These are phyloP conservation scores for Lepidium didymum DNA, from an alignment of 345 rosid species.

Conservation along the genomic window DNA sequence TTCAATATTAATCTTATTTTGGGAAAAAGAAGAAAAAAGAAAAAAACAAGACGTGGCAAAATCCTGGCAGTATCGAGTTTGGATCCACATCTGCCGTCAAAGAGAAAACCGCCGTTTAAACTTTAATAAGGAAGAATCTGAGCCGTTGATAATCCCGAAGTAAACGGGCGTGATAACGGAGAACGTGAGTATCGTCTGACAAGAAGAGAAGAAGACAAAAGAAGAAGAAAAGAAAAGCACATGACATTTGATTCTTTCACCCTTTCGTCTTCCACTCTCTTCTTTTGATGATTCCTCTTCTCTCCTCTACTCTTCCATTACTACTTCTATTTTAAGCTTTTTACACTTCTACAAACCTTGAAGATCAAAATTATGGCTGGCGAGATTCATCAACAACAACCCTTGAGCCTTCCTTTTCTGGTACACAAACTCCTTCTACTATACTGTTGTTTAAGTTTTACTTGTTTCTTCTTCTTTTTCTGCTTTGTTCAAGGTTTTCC, in stretches of 20 bases:
- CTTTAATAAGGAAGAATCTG: background rate
- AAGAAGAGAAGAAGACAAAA: conserved; percentile 22
- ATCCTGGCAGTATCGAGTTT: background rate
- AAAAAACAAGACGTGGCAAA: conserved; percentile 9
- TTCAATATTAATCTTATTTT: too few species aligned
- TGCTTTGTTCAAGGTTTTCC: background rate
- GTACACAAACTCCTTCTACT: conserved; percentile 24
- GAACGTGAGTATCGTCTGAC: conserved; percentile 25
- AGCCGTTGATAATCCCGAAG: conserved; percentile 23
- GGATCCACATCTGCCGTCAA: conserved; percentile 19
- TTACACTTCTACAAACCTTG: background rate
- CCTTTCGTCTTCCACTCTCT: conserved; percentile 19
- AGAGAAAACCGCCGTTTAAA: conserved; percentile 22
- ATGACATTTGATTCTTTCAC: conserved; percentile 27
- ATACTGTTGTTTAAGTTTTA: background rate
- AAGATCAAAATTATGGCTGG: conserved; percentile 37
- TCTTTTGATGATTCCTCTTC: conserved; percentile 13
- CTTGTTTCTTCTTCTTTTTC: too few species aligned
- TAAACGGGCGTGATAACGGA: conserved; percentile 30
- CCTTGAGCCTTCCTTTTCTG: conserved; percentile 54
- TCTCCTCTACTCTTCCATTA: background rate
- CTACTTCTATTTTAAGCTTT: background rate
- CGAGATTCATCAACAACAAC: conserved; percentile 61
- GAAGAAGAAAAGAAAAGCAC: conserved; percentile 6
- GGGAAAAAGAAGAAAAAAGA: background rate